These are phyloP conservation scores for Caryopteris hybrid DNA, from an alignment of 305 asterid genomes.

Conservation along the genomic window DNA sequence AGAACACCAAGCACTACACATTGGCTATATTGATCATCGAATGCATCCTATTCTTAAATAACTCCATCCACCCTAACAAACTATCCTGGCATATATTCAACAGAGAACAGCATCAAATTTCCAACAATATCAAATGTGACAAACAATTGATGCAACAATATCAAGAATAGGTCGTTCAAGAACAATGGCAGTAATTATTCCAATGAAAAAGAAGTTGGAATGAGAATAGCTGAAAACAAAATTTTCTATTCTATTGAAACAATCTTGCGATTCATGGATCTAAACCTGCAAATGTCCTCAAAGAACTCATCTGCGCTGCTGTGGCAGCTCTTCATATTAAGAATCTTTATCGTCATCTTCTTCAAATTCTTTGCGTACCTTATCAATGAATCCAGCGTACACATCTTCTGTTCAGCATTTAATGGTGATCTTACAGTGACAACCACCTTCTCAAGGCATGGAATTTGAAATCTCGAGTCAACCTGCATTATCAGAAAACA, in stretches of 20 bases:
- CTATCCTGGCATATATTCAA: no score
- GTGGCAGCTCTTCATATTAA: conserved; percentile 97
- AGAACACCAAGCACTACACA: no score
- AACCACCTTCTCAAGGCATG: conserved; percentile 67
- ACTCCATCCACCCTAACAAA: no score
- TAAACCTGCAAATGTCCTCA: conserved; percentile 81
- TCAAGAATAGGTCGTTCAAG: conserved; percentile 13
- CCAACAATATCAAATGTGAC: not conserved
- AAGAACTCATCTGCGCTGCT: conserved; percentile 96
- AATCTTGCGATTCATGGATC: conserved; percentile 58
- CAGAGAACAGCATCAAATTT: not conserved
- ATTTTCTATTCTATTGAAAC: conserved; percentile 55
- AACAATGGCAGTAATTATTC: conserved; percentile 7
- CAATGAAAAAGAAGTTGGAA: conserved; percentile 1
- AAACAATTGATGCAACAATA: not conserved
- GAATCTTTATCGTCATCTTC: conserved; percentile 81
- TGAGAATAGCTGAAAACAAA: not conserved
- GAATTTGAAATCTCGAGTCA: conserved; percentile 62
- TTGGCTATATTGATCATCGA: no score
- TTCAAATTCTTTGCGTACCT: conserved; percentile 55
- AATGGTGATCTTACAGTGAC: conserved; percentile 83
- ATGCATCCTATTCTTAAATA: no score
- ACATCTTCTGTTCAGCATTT: conserved; percentile 94
- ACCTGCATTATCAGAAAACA: conserved; percentile 43
- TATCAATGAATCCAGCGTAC: conserved; percentile 70